A percentile compares a stretch with the other conserved stretches of the same genome.
These are phyloP conservation scores for Tulasnella sp. DNA, from an alignment of 768 basidiomycete species.

Conservation along the genomic window DNA sequence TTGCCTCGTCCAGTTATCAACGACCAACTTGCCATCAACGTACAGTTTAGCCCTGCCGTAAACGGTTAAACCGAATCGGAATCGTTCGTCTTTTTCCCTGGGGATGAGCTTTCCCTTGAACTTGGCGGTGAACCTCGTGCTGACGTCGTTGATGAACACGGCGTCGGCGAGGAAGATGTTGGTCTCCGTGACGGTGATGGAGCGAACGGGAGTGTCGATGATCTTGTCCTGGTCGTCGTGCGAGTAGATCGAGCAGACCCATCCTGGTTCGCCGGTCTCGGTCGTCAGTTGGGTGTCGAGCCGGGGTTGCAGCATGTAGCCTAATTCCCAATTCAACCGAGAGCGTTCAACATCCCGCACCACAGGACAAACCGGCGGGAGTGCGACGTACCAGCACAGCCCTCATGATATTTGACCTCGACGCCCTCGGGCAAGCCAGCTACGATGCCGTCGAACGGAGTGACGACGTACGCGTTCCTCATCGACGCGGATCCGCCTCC, in stretches of 20 bases:
- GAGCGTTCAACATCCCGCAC: too few species aligned
- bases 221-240: conserved; percentile 56
- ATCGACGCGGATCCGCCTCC: conserved; percentile 73
- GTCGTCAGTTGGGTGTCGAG: conserved; percentile 63
- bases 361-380: too few species aligned
- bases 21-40: conserved; percentile 48
- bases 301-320: conserved; percentile 69
- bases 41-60: conserved; percentile 59
- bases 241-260: conserved; percentile 65
- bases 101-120: conserved; percentile 58
- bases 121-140: conserved; percentile 58
- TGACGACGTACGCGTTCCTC: conserved; percentile 61
- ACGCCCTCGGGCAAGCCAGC: conserved; percentile 55
- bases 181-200: conserved; percentile 57
- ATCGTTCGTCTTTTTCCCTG: conserved; percentile 41
- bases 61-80: conserved; percentile 45
- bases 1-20: conserved; percentile 84
- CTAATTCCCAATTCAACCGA: conserved; percentile 43
- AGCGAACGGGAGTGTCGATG: conserved; percentile 50
- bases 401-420: conserved; percentile 60
- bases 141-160: conserved; percentile 55
- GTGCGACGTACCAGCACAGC: conserved; percentile 66
- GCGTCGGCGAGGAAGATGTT: conserved; percentile 62
- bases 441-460: conserved; percentile 63
- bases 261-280: conserved; percentile 59